Base-by-base conservation (phyloP, 495 filamentous ascomycete genomes). In the Xanthoparmelia taractica region DNA sequence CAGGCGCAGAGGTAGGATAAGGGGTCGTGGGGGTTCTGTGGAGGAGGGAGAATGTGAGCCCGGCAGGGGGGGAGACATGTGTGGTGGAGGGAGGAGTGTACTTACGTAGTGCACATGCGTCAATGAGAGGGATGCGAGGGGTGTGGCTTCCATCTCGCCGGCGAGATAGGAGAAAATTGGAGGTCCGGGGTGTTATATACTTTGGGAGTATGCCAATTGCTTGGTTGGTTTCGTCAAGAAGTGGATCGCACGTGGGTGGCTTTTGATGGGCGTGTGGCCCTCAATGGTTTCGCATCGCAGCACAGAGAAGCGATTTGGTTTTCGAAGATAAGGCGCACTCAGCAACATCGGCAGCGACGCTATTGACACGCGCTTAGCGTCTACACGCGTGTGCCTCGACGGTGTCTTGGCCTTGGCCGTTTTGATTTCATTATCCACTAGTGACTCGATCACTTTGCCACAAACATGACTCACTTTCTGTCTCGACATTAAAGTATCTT, bases 1-100 rank as follows among this genome's bases (percentile, higher is more conserved):
- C 87, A 97, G 67, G 94, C 94, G 73, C 88, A 96, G 47, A 89
- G 71, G 75, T 91, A 87, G 58, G 94, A 96, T 67, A 96, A 59
- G 50, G 80, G 85, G 76, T 99, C 95, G 63, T 82, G 71, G 18
- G 94, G 91, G 75, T 97, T 90, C 92, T 97, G 71, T n/a, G 29
- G 25, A 31, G 1, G 57, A 11, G 17, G 10, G 34, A 36, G 34
- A 4, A 36, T 62, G 59, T 63, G 63, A 13, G 45, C 27, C 37
- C 27, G 11, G n/a, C 2, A 11, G 41, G 38, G n/a, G 17, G 57
- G 97, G 77, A 59, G 91, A n/a, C n/a, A n/a, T n/a, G n/a, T n/a
- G n/a, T n/a, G n/a, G n/a, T n/a, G 96, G 58, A 96, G 81, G 23
- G 94, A 97, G 36, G 29, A n/a, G 50, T 4, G 17, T 54, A 33